These are phyloP conservation scores for Monosporascus sp. DNA, from an alignment of 2,329 filamentous ascomycete species.

Conservation along the genomic window DNA sequence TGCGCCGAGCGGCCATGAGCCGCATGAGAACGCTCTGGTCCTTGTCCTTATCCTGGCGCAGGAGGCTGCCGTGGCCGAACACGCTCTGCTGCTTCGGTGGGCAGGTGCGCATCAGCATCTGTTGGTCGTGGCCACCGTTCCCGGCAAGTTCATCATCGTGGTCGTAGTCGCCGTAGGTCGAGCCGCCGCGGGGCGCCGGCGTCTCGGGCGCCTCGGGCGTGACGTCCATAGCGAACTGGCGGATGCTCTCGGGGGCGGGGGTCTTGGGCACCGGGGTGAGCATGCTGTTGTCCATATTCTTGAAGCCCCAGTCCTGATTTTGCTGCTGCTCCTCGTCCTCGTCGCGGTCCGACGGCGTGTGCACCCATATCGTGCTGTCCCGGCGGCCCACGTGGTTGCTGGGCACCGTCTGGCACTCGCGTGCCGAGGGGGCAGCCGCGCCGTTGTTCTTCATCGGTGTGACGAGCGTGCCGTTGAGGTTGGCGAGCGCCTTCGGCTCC, in stretches of 20 bases:
- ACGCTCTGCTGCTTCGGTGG: conserved; percentile 41
- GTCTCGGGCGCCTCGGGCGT: conserved; percentile 44
- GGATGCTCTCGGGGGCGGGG: conserved; percentile 50
- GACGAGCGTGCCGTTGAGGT: conserved; percentile 61
- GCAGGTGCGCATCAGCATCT: conserved; percentile 47
- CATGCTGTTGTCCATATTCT: conserved; percentile 35
- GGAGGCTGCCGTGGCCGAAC: conserved; percentile 39
- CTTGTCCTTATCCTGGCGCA: conserved; percentile 46
- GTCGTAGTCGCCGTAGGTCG: conserved; percentile 5
- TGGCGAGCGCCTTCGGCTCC: conserved; percentile 67
- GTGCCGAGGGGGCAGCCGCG: conserved; percentile 9
- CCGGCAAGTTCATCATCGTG: conserved; percentile 31
- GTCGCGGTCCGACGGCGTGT: conserved; percentile 43
- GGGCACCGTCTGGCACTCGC: conserved; percentile 36
- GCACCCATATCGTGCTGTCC: conserved; percentile 51
- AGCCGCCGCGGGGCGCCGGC: conserved; percentile 23
- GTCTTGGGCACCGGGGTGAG: conserved; percentile 55
- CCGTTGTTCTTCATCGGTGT: conserved; percentile 31
- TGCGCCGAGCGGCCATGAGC: conserved; percentile 66
- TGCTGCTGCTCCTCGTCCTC: conserved; percentile 26
- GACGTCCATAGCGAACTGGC: conserved; percentile 46
- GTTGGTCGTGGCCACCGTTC: conserved; percentile 24
- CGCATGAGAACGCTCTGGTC: conserved; percentile 55
- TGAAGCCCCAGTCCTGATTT: conserved; percentile 31
- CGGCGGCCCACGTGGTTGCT: conserved; percentile 47